phyloP scores from a whole-genome alignment of 2,329 filamentous ascomycete genomes.

The Pseudogymnoascus sp. region DNA sequence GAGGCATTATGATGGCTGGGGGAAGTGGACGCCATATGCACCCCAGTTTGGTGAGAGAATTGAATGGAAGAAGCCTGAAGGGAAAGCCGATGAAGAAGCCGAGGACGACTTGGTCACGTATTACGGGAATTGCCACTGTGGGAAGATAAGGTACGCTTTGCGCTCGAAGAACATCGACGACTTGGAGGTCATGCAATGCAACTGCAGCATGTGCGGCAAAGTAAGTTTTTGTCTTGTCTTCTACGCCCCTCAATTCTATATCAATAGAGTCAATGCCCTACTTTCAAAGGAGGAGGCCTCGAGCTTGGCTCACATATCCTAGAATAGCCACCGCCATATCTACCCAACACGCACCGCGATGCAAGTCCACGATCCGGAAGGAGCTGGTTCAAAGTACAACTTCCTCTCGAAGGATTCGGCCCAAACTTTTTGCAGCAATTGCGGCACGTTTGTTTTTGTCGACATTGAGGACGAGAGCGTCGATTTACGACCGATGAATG shows the following conservation, averaged over 20 bases:
- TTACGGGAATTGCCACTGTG: constrained; percentile 24
- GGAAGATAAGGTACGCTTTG: constrained; percentile 19
- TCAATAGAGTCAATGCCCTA: neutral
- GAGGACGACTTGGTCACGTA: constrained; percentile 13
- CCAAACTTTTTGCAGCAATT: constrained; percentile 19
- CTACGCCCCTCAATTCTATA: neutral
- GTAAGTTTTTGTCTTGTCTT: constrained; percentile 10
- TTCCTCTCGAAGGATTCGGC: constrained; percentile 17
- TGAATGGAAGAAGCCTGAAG: neutral
- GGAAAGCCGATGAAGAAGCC: neutral
- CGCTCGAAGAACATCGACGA: constrained; percentile 17
- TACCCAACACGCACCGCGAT: constrained; percentile 16
- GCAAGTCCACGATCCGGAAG: constrained; percentile 11
- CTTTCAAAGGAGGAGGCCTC: neutral
- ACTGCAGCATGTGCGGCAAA: constrained; percentile 23
- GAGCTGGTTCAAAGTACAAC: constrained; percentile 14
- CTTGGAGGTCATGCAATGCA: constrained; percentile 18
- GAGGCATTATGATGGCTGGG: neutral
- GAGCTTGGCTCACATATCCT: neutral
- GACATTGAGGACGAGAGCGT: constrained; percentile 16
- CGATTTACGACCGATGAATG: constrained; percentile 16
- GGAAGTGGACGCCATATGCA: neutral
- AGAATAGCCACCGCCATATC: constrained; percentile 20
- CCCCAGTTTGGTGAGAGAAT: neutral
- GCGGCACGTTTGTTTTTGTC: constrained; percentile 16